Evolutionary conservation across 495 filamentous ascomycete species (phyloP), one percentile per base, ranked within the genome.

Genomic region (Daldinia concentrica): DNA sequence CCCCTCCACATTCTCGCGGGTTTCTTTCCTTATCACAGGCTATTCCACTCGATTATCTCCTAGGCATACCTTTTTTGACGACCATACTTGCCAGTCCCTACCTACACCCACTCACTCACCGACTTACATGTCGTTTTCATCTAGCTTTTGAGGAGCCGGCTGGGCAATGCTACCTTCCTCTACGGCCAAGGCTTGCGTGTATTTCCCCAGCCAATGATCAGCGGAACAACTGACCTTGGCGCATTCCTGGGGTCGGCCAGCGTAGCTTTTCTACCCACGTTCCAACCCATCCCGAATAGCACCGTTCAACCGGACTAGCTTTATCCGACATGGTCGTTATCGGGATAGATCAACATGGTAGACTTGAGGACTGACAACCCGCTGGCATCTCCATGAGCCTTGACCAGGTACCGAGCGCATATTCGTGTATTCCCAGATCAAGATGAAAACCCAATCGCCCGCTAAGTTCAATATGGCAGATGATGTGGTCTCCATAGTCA

Each of bases 161-260:
- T 68, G 60, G 65, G 55, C 55, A 61, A 73, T 73, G 61, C 50
- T 73, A 73, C 70, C 70, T 73, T 73, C 70, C 70, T 65, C 55
- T 73, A 73, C 43, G 29, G 70, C 70, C 70, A 64, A 61, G 64
- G 37, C 56, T 61, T 62, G 24, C 70, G 65, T 62, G 19, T 68
- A 36, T 41, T 7, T 9, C 37, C 26, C 30, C 19, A 17, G 9
- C 70, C 70, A 73, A 73, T 73, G 36, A 51, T 12, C 22, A 11
- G 17, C 15, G 6, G 15, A 19, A 27, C 29, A 62, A 22, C 37
- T 56, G 26, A 41, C n/a, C 37, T 68, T 61, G 64, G 60, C 70
- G 58, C 54, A 37, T 52, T 68, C 60, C 59, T 37, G 37, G 56
- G 43, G 30, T 60, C 37, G 22, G 26, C 48, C 57, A 68, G 50